Evolutionary conservation across 176 grass and related monocot genomes (phyloP).

Genomic region (Oryza punctata): DNA sequence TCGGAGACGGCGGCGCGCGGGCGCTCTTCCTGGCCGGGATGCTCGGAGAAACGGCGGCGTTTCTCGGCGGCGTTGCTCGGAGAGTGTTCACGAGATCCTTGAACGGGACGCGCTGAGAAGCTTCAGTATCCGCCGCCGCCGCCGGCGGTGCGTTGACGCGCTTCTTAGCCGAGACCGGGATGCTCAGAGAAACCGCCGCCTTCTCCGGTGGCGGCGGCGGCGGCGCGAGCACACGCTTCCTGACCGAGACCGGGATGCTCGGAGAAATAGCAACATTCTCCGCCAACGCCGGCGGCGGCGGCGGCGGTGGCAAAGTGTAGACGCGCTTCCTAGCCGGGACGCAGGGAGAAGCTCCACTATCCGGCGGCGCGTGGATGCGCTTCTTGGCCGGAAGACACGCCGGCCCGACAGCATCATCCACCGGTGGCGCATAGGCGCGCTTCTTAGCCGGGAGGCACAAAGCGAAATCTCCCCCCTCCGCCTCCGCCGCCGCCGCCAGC

Average conservation of each 20-base stretch:
- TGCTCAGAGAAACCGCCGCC: background rate
- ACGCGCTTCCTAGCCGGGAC: constrained; percentile 62
- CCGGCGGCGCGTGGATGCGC: background rate
- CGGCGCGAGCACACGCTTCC: constrained; percentile 30
- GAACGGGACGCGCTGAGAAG: background rate
- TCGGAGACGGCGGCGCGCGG: background rate
- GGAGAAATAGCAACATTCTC: background rate
- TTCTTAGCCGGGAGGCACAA: constrained; percentile 39
- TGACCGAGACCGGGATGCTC: constrained; percentile 47
- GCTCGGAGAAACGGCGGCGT: background rate
- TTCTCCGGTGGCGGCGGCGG: background rate
- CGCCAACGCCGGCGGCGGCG: background rate
- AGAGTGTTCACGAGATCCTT: background rate
- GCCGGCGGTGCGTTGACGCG: background rate
- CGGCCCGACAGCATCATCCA: background rate
- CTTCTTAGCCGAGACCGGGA: constrained; percentile 48
- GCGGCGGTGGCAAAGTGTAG: background rate
- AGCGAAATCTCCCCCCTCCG: background rate
- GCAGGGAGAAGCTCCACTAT: background rate
- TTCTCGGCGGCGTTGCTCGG: background rate
- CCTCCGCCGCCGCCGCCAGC: background rate
- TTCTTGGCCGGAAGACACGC: constrained; percentile 27
- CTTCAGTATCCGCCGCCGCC: background rate
- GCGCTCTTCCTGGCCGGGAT: constrained; percentile 28
- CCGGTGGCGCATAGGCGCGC: background rate